Base-by-base conservation (phyloP, 2,329 filamentous ascomycete genomes). In the Venturia pyrina region DNA sequence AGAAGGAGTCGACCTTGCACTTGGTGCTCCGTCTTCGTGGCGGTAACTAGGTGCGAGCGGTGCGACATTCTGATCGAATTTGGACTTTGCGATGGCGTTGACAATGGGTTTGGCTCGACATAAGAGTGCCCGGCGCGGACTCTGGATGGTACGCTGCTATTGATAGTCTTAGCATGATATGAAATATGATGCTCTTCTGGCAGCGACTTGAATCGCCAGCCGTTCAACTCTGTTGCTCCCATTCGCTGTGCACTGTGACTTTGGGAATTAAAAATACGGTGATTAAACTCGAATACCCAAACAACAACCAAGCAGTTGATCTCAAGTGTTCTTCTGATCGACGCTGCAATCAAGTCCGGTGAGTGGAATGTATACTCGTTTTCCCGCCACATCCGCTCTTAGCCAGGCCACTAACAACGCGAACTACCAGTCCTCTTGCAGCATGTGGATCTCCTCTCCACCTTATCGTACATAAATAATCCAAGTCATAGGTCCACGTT, bases 1-100 rank as follows among this genome's bases (percentile, higher is more conserved):
- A 96, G 79, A 96, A 96, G 82, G 91, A 96, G 76, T 89, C 85
- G 0, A 96, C 90, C 1, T 87, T 96, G 1, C 91, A 95, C 74
- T 81, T 95, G 62, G 91, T 95, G 68, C 89, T 96, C 63, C 90
- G 91, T 77, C 89, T 95, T 5, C 90, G 90, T 79, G 90, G 91
- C 82, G 91, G 91, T 77, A 85, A 59, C 53, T 59, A 59, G 10
- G 28, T 37, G 28, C 17, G 32, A 37, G 28, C n/a, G 50, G 50
- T 37, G 48, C 10, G 21, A 28, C 5, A 53, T 13, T n/a, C 17
- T 59, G 53, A 37, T 59, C 32, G 7, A 32, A 10, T 21, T 59
- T 37, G 53, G 15, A n/a, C 53, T 59, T 59, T 59, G 53, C 53
- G 53, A 37, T 37, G 53, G 53, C 15, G 53, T 59, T 59, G 53